Percentiles rank a stretch among this genome's conserved stretches.
phyloP scores from a whole-genome alignment of 345 rosid genomes.

The Acer saccharum region DNA sequence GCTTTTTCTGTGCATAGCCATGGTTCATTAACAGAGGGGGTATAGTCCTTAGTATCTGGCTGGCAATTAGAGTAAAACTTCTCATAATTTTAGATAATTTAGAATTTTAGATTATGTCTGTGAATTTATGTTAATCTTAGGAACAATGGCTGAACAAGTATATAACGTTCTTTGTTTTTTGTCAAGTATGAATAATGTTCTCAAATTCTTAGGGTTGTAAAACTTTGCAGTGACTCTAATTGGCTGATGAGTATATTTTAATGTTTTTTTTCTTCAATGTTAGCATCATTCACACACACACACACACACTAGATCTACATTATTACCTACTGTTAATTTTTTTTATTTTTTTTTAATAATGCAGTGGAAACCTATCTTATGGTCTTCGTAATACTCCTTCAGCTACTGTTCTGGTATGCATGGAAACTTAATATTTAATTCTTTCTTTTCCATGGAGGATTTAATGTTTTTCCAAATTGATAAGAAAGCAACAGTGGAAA shows the following conservation, averaged over 20 bases:
- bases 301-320: neutral
- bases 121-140: neutral
- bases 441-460: conserved; percentile 1
- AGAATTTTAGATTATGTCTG: too few relatives aligned
- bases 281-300: neutral
- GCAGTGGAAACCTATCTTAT: conserved; percentile 79
- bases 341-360: conserved; percentile 10
- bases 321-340: conserved; percentile 18
- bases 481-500: neutral
- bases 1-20: too few relatives aligned
- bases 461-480: neutral
- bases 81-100: too few relatives aligned
- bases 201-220: neutral
- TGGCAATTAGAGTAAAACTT: too few relatives aligned
- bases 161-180: too few relatives aligned
- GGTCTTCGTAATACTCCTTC: conserved; percentile 88
- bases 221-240: neutral
- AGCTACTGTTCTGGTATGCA: conserved; percentile 64
- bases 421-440: conserved; percentile 13
- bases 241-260: neutral
- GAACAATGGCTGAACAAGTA: neutral
- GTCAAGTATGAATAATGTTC: neutral
- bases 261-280: neutral
- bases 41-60: too few relatives aligned
- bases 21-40: too few relatives aligned